Conservation (phyloP, 331 rosid genomes). For the Malus hybrid region DNA sequence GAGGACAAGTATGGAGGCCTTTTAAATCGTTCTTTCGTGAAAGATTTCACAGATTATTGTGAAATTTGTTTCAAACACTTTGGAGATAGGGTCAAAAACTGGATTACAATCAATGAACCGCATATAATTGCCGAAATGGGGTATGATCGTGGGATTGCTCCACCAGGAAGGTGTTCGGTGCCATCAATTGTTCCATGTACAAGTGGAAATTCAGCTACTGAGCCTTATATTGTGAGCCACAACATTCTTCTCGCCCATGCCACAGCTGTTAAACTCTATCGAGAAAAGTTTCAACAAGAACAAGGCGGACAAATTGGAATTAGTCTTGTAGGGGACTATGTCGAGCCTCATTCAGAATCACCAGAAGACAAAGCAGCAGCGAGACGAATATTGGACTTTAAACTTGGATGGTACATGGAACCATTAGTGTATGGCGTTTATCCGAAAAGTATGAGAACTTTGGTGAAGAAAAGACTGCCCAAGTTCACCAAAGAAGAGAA, state of each 20-base stretch:
- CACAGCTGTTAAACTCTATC: not conserved
- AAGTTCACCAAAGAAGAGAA: not conserved
- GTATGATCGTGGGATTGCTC: not conserved
- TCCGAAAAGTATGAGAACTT: not conserved
- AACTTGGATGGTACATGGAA: not conserved
- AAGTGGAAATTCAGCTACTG: not conserved
- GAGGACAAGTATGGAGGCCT: not conserved
- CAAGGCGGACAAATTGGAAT: not conserved
- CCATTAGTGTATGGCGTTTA: not conserved
- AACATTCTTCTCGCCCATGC: not conserved
- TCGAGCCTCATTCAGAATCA: not conserved
- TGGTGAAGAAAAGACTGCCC: not conserved
- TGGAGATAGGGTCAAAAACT: not conserved
- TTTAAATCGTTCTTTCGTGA: not conserved
- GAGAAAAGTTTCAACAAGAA: not conserved
- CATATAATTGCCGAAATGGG: not conserved
- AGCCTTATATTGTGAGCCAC: not conserved
- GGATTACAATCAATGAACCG: not conserved
- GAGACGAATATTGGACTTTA: not conserved
- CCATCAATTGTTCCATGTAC: not conserved
- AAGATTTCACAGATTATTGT: not conserved
- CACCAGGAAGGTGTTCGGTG: not conserved
- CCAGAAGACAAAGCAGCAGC: not conserved
- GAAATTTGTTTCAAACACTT: not conserved
- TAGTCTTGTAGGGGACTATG: not conserved